Percentiles rank a stretch among this genome's conserved stretches.
Evolutionary conservation across 352 stramenopile species (phyloP).

Genomic region (Blastocystis sp.): DNA sequence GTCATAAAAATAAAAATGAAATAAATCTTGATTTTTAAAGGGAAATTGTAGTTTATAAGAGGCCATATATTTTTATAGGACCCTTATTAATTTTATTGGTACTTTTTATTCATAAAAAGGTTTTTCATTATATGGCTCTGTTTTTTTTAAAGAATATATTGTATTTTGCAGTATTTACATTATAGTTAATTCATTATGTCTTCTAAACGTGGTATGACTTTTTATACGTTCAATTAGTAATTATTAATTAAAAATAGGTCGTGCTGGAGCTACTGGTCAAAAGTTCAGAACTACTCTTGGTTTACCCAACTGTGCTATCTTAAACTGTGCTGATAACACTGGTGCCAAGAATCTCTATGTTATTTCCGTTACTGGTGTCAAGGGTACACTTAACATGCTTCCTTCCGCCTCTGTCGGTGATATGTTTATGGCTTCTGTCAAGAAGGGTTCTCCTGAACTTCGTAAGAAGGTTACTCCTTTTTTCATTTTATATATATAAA

Average conservation of each 20-base stretch:
- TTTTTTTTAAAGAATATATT: no score
- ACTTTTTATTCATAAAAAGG: no score
- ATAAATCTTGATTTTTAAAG: no score
- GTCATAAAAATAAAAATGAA: no score
- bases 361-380: constrained; percentile 95
- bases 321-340: constrained; percentile 99
- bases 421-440: constrained; percentile 98
- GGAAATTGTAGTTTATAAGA: no score
- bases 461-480: constrained; percentile 74
- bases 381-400: constrained; percentile 92
- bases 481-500: no score
- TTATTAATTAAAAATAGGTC: constrained; percentile 54
- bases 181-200: no score
- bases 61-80: no score
- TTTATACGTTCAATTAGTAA: not conserved
- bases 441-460: constrained; percentile 99
- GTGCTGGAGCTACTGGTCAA: constrained; percentile 79
- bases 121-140: no score
- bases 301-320: constrained; percentile 87
- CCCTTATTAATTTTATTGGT: no score
- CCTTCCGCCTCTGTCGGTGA: constrained; percentile 85
- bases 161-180: no score
- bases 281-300: constrained; percentile 97
- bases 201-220: constrained; percentile 15
- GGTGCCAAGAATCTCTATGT: constrained; percentile 99